Base-by-base conservation (phyloP, 1,139 yeast genomes). In the Zygosaccharomyces pseudobailii region DNA sequence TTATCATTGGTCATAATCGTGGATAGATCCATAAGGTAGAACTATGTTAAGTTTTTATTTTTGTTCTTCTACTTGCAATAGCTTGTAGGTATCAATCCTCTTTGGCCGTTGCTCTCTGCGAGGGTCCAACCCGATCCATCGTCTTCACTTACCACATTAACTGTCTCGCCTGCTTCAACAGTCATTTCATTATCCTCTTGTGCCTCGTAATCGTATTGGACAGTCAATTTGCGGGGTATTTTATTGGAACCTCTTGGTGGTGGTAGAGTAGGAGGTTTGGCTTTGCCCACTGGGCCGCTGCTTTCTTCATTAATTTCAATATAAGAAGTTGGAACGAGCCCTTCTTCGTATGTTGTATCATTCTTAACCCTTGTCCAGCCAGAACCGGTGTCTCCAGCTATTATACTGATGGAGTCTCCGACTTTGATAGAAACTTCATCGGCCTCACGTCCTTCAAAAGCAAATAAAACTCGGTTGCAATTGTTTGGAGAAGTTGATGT, bases 111-210 rank as follows among this genome's bases (percentile, higher is more conserved):
- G 17, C 85, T 56, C 61, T 87, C 95, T 7, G 97, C 98, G 57
- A 84, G 87, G 1, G 97, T 89, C 99, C 99, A 92, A 0, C 99
- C 99, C 53, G 84, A 84, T 5, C 95, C 96, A 49, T 84, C 84
- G 52, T 87, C 92, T 41, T 79, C 87, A 37, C 78, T 79, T 35
- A 84, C 72, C 20, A 87, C 74, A 3, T 79, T 76, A n/a, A 88
- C 79, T 48, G 74, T 73, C 55, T 92, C 97, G 0, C 97, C 97
- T 0, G 79, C 83, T 6, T 58, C 60, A 19, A 92, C 79, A 21
- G 79, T 74, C 48, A 94, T 65, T 66, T 92, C 98, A 58, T 87
- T 95, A 21, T 79, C 86, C 6, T 90, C 96, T 55, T 81, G 86
- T 0, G 96, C 95, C 10, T 66, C 71, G 63, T 90, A 92, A 54